phyloP scores from a whole-genome alignment of 495 filamentous ascomycete genomes.

The Penicillium diatomitis region DNA sequence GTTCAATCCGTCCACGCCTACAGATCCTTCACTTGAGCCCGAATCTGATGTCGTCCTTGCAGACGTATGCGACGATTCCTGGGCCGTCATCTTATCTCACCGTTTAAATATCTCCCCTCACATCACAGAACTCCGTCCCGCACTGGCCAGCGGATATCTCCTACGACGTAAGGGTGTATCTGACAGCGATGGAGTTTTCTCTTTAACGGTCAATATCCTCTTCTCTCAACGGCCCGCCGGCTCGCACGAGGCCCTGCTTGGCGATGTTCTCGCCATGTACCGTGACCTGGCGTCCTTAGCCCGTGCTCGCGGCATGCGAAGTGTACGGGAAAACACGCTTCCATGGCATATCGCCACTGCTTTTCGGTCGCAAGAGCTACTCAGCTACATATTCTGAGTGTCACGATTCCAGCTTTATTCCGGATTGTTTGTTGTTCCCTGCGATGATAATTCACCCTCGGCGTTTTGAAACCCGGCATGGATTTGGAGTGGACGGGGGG shows the following conservation, averaged over 20 bases:
- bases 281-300: conserved; percentile 67
- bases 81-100: conserved; percentile 65
- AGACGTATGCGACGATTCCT: conserved; percentile 72
- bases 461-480: conserved; percentile 9
- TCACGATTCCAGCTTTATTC: background rate
- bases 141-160: conserved; percentile 64
- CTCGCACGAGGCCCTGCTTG: conserved; percentile 50
- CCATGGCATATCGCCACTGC: conserved; percentile 87
- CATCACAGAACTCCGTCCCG: conserved; percentile 52
- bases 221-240: conserved; percentile 39
- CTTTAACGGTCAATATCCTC: conserved; percentile 59
- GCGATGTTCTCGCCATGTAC: conserved; percentile 68
- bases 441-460: conserved; percentile 3
- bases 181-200: conserved; percentile 51
- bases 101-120: conserved; percentile 59
- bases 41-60: conserved; percentile 68
- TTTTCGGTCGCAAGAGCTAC: conserved; percentile 47
- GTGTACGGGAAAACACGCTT: conserved; percentile 51
- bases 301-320: conserved; percentile 55
- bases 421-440: conserved; percentile 1
- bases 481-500: conserved; percentile 3
- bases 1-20: conserved; percentile 48
- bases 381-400: conserved; percentile 38
- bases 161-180: conserved; percentile 60
- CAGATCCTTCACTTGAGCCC: conserved; percentile 42